Conservation (phyloP, 78 protist genomes). For the Dictyostelium brefeldianum region DNA sequence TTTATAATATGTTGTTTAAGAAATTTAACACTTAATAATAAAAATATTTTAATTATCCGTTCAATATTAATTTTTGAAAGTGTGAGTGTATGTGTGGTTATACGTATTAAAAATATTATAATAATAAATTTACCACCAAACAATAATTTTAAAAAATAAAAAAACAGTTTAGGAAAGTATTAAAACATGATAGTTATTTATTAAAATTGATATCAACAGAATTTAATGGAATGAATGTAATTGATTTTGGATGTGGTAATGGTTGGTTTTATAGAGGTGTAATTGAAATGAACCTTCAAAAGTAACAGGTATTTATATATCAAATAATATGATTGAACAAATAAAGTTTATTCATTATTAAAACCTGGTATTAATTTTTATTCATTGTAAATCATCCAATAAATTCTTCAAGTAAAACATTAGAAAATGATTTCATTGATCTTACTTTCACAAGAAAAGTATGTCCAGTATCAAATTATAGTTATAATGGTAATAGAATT, state of each 20-base stretch:
- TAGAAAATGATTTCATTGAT: neutral
- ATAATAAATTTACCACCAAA: too few species aligned
- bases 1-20: too few species aligned
- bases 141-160: too few species aligned
- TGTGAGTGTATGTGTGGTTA: too few species aligned
- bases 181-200: too few species aligned
- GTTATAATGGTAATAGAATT: neutral
- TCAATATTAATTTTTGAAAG: too few species aligned
- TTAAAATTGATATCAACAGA: neutral
- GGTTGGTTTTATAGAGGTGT: neutral
- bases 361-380: neutral
- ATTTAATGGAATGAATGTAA: neutral
- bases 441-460: neutral
- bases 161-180: too few species aligned
- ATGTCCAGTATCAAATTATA: neutral
- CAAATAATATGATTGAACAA: neutral
- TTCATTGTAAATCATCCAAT: neutral
- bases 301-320: neutral
- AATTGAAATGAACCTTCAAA: neutral
- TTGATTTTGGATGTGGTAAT: neutral
- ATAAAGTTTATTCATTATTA: neutral
- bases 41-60: too few species aligned
- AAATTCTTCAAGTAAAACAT: neutral
- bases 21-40: too few species aligned
- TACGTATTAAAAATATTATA: too few species aligned